These are phyloP conservation scores for Nicotiana sylvestris DNA, from an alignment of 257 asterid species.

Conservation along the genomic window DNA sequence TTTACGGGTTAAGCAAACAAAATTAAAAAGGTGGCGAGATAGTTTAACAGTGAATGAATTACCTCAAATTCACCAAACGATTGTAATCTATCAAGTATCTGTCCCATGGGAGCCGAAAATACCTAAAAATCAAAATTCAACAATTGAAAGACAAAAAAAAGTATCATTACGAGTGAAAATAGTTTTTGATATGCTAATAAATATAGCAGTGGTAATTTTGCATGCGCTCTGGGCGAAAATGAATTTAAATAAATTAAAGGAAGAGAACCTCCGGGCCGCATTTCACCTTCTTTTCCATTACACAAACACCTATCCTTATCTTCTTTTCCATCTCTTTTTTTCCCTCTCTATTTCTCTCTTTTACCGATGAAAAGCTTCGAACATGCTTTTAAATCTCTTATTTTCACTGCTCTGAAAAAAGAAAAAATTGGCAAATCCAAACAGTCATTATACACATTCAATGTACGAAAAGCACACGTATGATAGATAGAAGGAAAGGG, in stretches of 20 bases:
- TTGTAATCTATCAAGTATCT: conserved; percentile 83
- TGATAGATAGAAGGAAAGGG: neutral
- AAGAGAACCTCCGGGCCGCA: conserved; percentile 94
- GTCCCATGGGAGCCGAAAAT: conserved; percentile 76
- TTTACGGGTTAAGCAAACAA: neutral
- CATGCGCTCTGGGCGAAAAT: conserved; percentile 16
- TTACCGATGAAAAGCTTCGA: too few species aligned
- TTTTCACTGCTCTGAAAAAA: neutral
- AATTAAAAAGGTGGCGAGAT: neutral
- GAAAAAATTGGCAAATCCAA: neutral
- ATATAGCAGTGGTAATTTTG: conserved; percentile 16
- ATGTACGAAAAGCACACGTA: neutral
- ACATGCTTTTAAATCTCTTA: neutral
- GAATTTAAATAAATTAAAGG: conserved; percentile 16
- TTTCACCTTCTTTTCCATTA: conserved; percentile 99
- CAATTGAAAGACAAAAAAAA: neutral
- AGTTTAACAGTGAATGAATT: neutral
- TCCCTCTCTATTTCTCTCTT: too few species aligned
- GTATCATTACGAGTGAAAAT: neutral
- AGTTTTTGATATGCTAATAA: neutral
- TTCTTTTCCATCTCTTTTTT: conserved; percentile 42
- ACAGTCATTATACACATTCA: neutral
- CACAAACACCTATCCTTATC: conserved; percentile 83
- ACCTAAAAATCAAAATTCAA: conserved; percentile 31
- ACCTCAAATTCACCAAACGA: conserved; percentile 93